Conservation (phyloP, 1,284 basidiomycete genomes). For the Microbotryum silenes-acaulis region DNA sequence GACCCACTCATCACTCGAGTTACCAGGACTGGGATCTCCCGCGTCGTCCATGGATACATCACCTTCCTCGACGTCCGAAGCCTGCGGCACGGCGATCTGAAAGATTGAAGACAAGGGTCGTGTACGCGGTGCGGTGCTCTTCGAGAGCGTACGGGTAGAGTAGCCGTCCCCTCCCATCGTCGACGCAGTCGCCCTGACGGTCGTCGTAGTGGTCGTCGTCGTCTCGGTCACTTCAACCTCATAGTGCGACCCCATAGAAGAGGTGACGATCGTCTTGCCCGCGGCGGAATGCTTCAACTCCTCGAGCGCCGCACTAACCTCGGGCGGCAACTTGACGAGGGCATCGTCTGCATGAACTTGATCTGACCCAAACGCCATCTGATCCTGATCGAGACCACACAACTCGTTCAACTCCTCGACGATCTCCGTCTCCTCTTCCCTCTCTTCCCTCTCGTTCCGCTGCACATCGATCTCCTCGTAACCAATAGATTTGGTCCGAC, state of each 20-base stretch:
- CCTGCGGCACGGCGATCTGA: no score
- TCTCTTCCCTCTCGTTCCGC: slow-evolving; percentile 1
- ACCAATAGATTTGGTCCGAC: no score
- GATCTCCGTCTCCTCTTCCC: slow-evolving; percentile 31
- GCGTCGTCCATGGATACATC: no score
- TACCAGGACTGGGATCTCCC: no score
- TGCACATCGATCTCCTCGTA: slow-evolving; percentile 23
- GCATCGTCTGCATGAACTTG: slow-evolving; percentile 30
- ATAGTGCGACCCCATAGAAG: slow-evolving; percentile 35
- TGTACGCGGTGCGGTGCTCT: background rate
- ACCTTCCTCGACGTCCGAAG: no score
- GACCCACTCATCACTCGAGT: slow-evolving; percentile 39
- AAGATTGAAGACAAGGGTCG: background rate
- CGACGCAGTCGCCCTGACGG: slow-evolving; percentile 9
- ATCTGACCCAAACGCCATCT: slow-evolving; percentile 33
- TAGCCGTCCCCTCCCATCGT: slow-evolving; percentile 1
- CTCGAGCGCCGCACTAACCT: slow-evolving; percentile 5
- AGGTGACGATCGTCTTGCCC: slow-evolving; percentile 15
- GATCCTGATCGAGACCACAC: slow-evolving; percentile 35
- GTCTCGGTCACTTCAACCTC: slow-evolving; percentile 42
- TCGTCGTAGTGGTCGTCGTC: slow-evolving; percentile 31
- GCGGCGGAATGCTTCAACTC: slow-evolving; percentile 10
- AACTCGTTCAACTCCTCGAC: slow-evolving; percentile 17
- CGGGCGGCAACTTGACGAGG: slow-evolving; percentile 23
- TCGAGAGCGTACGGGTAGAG: background rate